These are phyloP conservation scores for Termitomyces sp. DNA, from an alignment of 768 basidiomycete genomes.

Conservation along the genomic window DNA sequence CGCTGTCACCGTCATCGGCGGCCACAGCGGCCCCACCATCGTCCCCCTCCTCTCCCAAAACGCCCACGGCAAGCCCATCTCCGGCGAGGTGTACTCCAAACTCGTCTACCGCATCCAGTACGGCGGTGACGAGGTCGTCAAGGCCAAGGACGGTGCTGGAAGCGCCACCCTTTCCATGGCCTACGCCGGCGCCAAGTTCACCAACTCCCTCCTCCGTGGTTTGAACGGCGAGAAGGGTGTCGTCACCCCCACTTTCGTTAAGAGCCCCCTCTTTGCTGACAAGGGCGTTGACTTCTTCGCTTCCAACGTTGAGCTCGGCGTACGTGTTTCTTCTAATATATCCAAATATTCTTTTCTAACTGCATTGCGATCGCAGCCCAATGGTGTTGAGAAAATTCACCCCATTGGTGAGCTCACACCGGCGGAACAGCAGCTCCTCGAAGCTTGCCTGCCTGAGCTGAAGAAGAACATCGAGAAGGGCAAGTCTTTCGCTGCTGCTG, in stretches of 20 bases:
- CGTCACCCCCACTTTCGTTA: slow-evolving; percentile 80
- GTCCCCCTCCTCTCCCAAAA: slow-evolving; percentile 92
- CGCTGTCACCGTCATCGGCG: slow-evolving; percentile 83
- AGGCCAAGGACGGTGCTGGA: slow-evolving; percentile 95
- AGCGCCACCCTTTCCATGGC: slow-evolving; percentile 96
- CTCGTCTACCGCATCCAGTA: slow-evolving; percentile 94
- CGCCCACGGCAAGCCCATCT: slow-evolving; percentile 58
- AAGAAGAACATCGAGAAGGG: slow-evolving; percentile 99
- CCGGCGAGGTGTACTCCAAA: slow-evolving; percentile 67
- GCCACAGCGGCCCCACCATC: slow-evolving; percentile 96
- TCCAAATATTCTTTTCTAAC: slow-evolving; percentile 1
- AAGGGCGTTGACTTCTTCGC: slow-evolving; percentile 95
- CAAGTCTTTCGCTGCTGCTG: slow-evolving; percentile 67
- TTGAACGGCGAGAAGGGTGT: slow-evolving; percentile 87
- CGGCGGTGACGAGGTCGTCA: slow-evolving; percentile 97
- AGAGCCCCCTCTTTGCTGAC: slow-evolving; percentile 78
- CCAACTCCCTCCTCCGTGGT: slow-evolving; percentile 75
- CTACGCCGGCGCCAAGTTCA: slow-evolving; percentile 90
- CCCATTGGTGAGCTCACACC: slow-evolving; percentile 73
- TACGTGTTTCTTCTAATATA: slow-evolving; percentile 33
- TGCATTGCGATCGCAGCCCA: slow-evolving; percentile 39
- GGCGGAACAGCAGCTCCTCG: slow-evolving; percentile 82
- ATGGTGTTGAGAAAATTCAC: slow-evolving; percentile 93
- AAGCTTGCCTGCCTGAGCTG: slow-evolving; percentile 84
- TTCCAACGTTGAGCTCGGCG: slow-evolving; percentile 89